Conservation (phyloP, 345 rosid species). For the Cardamine occulta region DNA sequence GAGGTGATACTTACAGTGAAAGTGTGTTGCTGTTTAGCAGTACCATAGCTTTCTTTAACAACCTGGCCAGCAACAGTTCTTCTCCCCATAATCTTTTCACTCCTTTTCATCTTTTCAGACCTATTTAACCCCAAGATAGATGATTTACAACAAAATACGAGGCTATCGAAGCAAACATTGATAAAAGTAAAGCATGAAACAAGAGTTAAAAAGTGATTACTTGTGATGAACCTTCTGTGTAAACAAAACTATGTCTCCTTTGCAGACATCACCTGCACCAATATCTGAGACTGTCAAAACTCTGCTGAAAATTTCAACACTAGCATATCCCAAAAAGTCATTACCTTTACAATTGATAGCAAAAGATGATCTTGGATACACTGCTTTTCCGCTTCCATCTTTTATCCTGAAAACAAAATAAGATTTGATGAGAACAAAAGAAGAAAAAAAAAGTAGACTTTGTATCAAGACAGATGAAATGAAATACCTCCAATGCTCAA, state of each 20-base stretch:
- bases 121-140: slow-evolving; percentile 44
- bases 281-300: slow-evolving; percentile 6
- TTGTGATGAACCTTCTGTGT: slow-evolving; percentile 60
- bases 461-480: not conserved
- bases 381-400: slow-evolving; percentile 54
- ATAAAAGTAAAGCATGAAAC: not conserved
- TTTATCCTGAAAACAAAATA: slow-evolving; percentile 48
- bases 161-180: not conserved
- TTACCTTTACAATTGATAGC: slow-evolving; percentile 59
- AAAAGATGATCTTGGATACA: slow-evolving; percentile 60
- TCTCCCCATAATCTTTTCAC: slow-evolving; percentile 52
- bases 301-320: not conserved
- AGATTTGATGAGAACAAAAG: not conserved
- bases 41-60: slow-evolving; percentile 73
- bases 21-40: slow-evolving; percentile 76
- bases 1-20: slow-evolving; percentile 55
- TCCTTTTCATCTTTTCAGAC: slow-evolving; percentile 49
- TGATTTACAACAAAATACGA: slow-evolving; percentile 12
- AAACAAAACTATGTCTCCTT: slow-evolving; percentile 67
- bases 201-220: slow-evolving; percentile 41
- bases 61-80: slow-evolving; percentile 71
- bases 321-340: not conserved
- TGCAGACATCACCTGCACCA: slow-evolving; percentile 67
- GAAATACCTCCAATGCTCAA: slow-evolving; percentile 59
- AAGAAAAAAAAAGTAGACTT: not conserved